These are phyloP conservation scores for Penicillium sp. DNA, from an alignment of 2,329 filamentous ascomycete species.

Conservation along the genomic window DNA sequence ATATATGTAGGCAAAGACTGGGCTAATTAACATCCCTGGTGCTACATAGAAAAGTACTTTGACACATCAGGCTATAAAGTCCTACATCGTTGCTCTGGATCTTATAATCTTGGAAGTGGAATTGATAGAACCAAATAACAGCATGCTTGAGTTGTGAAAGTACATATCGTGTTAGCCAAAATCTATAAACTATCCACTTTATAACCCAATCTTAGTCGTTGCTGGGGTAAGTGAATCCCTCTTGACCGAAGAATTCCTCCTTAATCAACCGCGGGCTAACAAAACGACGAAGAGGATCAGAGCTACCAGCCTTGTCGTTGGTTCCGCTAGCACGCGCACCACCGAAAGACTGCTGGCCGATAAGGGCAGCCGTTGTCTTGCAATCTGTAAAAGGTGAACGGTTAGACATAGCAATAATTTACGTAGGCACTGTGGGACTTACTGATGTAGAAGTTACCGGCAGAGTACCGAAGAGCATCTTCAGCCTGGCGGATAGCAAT, in stretches of 20 bases:
- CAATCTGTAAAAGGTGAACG: constrained; percentile 21
- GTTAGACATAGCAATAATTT: not conserved
- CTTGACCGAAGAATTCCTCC: constrained; percentile 67
- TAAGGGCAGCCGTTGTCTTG: constrained; percentile 64
- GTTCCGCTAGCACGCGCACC: constrained; percentile 67
- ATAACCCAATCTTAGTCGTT: constrained; percentile 41
- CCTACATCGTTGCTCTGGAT: not conserved
- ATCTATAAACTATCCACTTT: not conserved
- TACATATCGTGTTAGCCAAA: not conserved
- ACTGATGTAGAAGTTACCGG: constrained; percentile 45
- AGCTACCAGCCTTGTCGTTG: constrained; percentile 68
- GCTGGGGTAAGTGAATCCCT: constrained; percentile 63
- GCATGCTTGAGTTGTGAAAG: not conserved
- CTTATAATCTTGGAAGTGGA: not conserved
- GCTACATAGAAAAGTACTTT: too few relatives aligned
- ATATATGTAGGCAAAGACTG: too few relatives aligned
- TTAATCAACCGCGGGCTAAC: constrained; percentile 64
- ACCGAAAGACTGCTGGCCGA: constrained; percentile 70
- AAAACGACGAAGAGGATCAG: constrained; percentile 60
- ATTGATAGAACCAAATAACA: not conserved
- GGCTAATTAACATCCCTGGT: too few relatives aligned
- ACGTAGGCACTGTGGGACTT: constrained; percentile 7
- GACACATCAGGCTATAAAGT: not conserved
- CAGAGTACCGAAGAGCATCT: constrained; percentile 35
- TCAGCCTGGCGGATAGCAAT: constrained; percentile 35